A percentile compares a stretch with the other conserved stretches of the same genome.
These are phyloP conservation scores for Catharanthus roseus DNA, from an alignment of 257 asterid genomes.

Conservation along the genomic window DNA sequence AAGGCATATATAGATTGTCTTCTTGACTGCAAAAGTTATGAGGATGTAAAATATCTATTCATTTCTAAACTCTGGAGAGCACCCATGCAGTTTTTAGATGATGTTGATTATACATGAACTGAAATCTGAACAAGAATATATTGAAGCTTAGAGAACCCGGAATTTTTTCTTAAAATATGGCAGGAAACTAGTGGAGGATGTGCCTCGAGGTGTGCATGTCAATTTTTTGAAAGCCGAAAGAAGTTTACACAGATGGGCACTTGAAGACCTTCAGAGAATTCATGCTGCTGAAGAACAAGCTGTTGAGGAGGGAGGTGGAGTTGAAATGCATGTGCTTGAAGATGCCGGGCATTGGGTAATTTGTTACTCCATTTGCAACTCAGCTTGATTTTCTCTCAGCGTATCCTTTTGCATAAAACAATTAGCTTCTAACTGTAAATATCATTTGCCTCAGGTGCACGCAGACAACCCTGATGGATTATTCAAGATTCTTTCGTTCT, in stretches of 20 bases:
- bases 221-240: constrained; percentile 93
- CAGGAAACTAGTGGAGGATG: constrained; percentile 93
- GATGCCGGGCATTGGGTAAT: constrained; percentile 99
- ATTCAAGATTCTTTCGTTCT: constrained; percentile 80
- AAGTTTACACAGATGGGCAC: constrained; percentile 95
- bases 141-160: neutral
- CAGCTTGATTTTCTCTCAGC: neutral
- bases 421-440: neutral
- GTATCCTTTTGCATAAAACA: neutral
- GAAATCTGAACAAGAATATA: neutral
- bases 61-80: neutral
- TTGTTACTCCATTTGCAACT: constrained; percentile 10
- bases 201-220: constrained; percentile 90
- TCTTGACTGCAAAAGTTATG: neutral
- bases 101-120: neutral
- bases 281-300: constrained; percentile 97
- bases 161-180: constrained; percentile 5
- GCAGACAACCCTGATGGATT: constrained; percentile 99
- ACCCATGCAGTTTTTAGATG: neutral
- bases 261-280: constrained; percentile 83
- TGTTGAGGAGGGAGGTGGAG: constrained; percentile 89
- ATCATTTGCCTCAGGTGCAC: constrained; percentile 56
- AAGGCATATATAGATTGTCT: neutral
- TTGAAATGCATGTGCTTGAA: constrained; percentile 96
- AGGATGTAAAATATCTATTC: neutral